Conservation (phyloP, 2,329 filamentous ascomycete species). For the Ascochyta lentis region DNA sequence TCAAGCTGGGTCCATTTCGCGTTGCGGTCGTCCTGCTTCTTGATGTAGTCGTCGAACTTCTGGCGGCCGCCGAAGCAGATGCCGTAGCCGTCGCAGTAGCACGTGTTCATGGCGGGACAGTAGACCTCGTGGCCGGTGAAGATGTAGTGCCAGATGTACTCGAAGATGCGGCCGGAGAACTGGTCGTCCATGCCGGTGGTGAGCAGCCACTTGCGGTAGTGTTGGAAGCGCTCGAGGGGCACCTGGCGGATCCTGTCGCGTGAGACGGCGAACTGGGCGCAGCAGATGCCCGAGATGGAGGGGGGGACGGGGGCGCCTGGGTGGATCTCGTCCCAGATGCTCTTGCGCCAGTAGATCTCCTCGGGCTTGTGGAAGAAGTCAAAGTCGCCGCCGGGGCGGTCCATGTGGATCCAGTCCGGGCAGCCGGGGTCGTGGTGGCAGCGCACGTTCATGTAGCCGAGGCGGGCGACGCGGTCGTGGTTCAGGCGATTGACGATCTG, state of each 20-base stretch:
- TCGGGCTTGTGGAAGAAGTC: conserved; percentile 50
- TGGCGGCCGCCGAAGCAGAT: conserved; percentile 64
- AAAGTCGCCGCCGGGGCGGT: conserved; percentile 49
- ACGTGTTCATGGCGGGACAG: conserved; percentile 49
- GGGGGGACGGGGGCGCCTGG: conserved; percentile 48
- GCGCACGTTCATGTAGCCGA: conserved; percentile 67
- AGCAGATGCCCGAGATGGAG: conserved; percentile 57
- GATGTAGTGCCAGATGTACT: conserved; percentile 52
- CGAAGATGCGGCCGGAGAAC: conserved; percentile 48
- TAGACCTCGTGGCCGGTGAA: conserved; percentile 49
- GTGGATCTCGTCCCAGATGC: conserved; percentile 52
- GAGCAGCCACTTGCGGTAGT: conserved; percentile 61
- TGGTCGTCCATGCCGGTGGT: conserved; percentile 47
- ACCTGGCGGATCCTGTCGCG: conserved; percentile 58
- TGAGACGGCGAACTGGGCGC: conserved; percentile 63
- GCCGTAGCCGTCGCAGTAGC: conserved; percentile 71
- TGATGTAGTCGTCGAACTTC: conserved; percentile 59
- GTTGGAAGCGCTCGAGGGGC: conserved; percentile 58
- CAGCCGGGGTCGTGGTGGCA: conserved; percentile 66
- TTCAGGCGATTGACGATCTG: conserved; percentile 60
- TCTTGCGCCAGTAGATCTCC: conserved; percentile 44
- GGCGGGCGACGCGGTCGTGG: conserved; percentile 57
- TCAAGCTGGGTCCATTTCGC: conserved; percentile 51
- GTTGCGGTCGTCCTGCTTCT: conserved; percentile 52
- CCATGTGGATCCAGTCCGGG: conserved; percentile 63